Evolutionary conservation across 768 basidiomycete species (phyloP).

Genomic region (Pholiota microspora): DNA sequence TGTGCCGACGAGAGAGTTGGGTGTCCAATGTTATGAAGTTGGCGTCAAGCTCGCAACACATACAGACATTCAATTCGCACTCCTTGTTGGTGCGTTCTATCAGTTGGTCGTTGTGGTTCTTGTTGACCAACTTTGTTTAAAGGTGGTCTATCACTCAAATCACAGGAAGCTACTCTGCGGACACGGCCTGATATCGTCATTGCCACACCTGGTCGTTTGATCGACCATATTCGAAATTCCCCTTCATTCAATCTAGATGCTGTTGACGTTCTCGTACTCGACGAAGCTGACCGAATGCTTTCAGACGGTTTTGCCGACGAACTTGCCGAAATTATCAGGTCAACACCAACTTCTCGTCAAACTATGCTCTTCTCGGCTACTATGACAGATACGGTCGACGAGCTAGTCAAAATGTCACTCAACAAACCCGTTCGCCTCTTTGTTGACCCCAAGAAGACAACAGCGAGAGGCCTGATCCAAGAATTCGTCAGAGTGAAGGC

Average conservation of each 20-base stretch:
- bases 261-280: slow-evolving; percentile 90
- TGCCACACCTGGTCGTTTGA: slow-evolving; percentile 95
- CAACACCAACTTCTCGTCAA: slow-evolving; percentile 85
- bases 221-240: slow-evolving; percentile 96
- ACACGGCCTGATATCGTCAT: slow-evolving; percentile 91
- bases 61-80: slow-evolving; percentile 87
- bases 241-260: slow-evolving; percentile 90
- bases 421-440: slow-evolving; percentile 93
- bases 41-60: slow-evolving; percentile 80
- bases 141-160: slow-evolving; percentile 93
- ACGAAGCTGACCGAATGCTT: slow-evolving; percentile 98
- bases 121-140: slow-evolving; percentile 9
- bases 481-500: slow-evolving; percentile 93
- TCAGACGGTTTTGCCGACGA: slow-evolving; percentile 95
- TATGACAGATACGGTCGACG: slow-evolving; percentile 96
- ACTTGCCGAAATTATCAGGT: slow-evolving; percentile 87
- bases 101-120: slow-evolving; percentile 1
- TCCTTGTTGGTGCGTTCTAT: slow-evolving; percentile 76
- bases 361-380: slow-evolving; percentile 99
- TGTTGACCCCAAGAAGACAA: slow-evolving; percentile 90
- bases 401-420: slow-evolving; percentile 88
- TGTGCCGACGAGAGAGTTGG: slow-evolving; percentile 93
- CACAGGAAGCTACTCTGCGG: slow-evolving; percentile 84
- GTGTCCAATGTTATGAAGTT: slow-evolving; percentile 94
- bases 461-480: slow-evolving; percentile 83